Conservation (phyloP, 441 rosid species). For the Arabidopsis hybrid region DNA sequence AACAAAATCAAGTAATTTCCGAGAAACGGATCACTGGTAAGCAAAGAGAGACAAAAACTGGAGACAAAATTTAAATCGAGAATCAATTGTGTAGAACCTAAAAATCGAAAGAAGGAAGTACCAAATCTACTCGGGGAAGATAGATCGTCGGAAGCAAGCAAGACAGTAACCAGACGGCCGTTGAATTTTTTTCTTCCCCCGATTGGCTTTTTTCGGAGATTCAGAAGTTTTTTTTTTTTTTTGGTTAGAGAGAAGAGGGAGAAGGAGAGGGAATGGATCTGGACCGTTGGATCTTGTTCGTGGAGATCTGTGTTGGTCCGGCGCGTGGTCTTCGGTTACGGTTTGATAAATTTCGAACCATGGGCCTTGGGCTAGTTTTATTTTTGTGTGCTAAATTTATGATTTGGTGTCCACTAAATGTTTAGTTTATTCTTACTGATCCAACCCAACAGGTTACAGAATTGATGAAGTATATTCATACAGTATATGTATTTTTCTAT, state of each 20-base stretch:
- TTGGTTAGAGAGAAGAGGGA: conserved; percentile 1
- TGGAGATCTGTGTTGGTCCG: conserved; percentile 10
- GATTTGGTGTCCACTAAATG: not conserved
- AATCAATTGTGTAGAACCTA: not conserved
- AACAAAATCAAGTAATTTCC: conserved; percentile 24
- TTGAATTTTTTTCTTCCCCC: conserved; percentile 31
- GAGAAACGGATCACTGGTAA: conserved; percentile 39
- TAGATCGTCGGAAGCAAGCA: conserved; percentile 48
- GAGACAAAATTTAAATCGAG: conserved; percentile 10
- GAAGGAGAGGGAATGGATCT: conserved; percentile 37
- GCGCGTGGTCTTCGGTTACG: conserved; percentile 38
- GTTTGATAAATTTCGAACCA: not conserved
- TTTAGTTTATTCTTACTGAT: not conserved
- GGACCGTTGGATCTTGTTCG: conserved; percentile 53
- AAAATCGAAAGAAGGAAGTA: conserved; percentile 37
- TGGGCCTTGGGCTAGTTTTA: conserved; percentile 15
- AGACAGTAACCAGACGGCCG: conserved; percentile 62
- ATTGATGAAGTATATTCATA: not conserved
- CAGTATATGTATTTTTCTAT: not conserved
- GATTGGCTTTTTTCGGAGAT: conserved; percentile 35
- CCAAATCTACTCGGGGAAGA: conserved; percentile 58
- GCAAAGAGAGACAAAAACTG: conserved; percentile 5
- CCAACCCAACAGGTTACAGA: not conserved
- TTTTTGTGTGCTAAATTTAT: not conserved
- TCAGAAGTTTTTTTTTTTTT: not conserved